A percentile compares a stretch with the other conserved stretches of the same genome.
Conservation (phyloP, 2,329 filamentous ascomycete genomes). For the Trichoderma cornu-damae region DNA sequence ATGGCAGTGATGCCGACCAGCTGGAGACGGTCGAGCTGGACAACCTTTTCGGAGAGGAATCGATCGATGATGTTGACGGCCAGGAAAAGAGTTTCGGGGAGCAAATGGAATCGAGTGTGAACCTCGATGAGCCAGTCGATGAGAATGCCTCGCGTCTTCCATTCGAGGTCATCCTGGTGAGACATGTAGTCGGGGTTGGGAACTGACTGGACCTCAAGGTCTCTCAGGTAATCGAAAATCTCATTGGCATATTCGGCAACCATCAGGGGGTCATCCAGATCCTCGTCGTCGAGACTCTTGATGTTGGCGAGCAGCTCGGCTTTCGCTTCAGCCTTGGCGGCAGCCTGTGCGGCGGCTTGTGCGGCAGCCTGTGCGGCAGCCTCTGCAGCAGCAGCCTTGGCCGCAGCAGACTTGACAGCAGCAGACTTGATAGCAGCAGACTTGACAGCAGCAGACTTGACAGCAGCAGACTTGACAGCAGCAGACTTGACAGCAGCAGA, state of each 20-base stretch:
- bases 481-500: background rate
- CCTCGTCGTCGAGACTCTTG: conserved; percentile 74
- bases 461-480: background rate
- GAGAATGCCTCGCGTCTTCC: conserved; percentile 97
- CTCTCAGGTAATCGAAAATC: conserved; percentile 91
- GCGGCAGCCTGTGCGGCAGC: too few relatives aligned
- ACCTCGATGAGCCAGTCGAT: conserved; percentile 99
- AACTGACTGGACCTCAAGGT: conserved; percentile 71
- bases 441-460: conserved; percentile 26
- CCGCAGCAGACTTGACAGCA: background rate
- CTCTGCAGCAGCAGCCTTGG: conserved; percentile 26
- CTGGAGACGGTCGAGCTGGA: conserved; percentile 92
- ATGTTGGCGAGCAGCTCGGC: conserved; percentile 13
- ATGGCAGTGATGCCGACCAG: conserved; percentile 96
- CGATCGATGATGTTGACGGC: conserved; percentile 98
- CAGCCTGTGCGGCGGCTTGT: background rate
- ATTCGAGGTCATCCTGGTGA: conserved; percentile 90
- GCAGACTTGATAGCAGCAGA: background rate
- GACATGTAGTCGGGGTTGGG: conserved; percentile 95
- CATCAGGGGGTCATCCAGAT: conserved; percentile 92
- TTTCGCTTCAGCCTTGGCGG: conserved; percentile 31
- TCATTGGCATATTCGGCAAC: conserved; percentile 95
- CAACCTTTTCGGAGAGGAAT: conserved; percentile 91
- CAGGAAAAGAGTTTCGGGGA: conserved; percentile 94
- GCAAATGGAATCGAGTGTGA: conserved; percentile 89